Evolutionary conservation across 805 yeast species (phyloP).

Genomic region (Schwanniomyces vanrijiae): DNA sequence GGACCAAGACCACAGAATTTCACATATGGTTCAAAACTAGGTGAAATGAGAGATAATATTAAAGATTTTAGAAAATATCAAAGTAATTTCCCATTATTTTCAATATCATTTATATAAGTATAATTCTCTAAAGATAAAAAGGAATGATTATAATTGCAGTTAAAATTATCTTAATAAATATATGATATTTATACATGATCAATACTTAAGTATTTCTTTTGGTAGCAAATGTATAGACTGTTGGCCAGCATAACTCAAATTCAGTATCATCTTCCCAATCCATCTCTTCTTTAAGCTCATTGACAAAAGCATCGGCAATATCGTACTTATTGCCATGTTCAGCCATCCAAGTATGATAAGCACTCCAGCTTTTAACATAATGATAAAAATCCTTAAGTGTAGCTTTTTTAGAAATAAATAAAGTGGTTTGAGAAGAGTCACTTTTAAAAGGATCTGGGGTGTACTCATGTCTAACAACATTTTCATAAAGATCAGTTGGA

Average conservation of each 20-base stretch:
- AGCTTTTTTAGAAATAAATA: slow-evolving; percentile 19
- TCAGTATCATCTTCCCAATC: slow-evolving; percentile 48
- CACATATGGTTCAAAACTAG: too few species aligned
- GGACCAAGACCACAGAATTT: too few species aligned
- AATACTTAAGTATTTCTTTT: slow-evolving; percentile 9
- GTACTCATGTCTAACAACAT: slow-evolving; percentile 25
- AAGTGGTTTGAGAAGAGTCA: slow-evolving; percentile 21
- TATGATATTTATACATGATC: background rate
- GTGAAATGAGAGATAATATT: too few species aligned
- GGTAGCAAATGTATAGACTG: slow-evolving; percentile 52
- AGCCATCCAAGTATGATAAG: slow-evolving; percentile 37
- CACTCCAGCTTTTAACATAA: slow-evolving; percentile 39
- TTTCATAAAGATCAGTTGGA: slow-evolving; percentile 22
- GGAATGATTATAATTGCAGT: too few species aligned
- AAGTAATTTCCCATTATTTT: too few species aligned
- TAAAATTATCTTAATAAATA: too few species aligned
- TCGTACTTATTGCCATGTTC: slow-evolving; percentile 37
- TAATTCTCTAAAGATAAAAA: too few species aligned
- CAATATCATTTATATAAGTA: too few species aligned
- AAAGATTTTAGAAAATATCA: too few species aligned
- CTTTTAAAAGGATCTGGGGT: slow-evolving; percentile 16
- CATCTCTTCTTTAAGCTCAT: slow-evolving; percentile 40
- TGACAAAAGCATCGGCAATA: slow-evolving; percentile 47
- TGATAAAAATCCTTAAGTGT: slow-evolving; percentile 19
- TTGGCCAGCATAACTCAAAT: slow-evolving; percentile 52